Percentiles rank a stretch among this genome's conserved stretches.
phyloP scores from a whole-genome alignment of 495 filamentous ascomycete species.

The Rusavskia elegans region DNA sequence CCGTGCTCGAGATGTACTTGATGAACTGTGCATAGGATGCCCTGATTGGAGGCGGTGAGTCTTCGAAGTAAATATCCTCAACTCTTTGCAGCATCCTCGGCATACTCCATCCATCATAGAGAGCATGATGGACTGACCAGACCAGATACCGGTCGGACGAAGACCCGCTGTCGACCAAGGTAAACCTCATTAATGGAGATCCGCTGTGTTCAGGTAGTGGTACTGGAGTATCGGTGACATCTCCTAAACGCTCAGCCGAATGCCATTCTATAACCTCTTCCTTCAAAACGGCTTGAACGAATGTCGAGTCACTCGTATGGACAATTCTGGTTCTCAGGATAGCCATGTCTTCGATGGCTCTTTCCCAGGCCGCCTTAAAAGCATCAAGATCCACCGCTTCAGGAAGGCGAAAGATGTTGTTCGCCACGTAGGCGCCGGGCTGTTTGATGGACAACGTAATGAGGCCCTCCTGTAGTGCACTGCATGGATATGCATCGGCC shows the following conservation, averaged over 20 bases:
- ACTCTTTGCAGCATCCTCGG: constrained; percentile 39
- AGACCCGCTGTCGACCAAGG: constrained; percentile 20
- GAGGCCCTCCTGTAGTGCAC: constrained; percentile 53
- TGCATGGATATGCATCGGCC: constrained; percentile 49
- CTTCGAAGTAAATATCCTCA: constrained; percentile 26
- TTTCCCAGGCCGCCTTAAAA: constrained; percentile 40
- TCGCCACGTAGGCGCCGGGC: constrained; percentile 35
- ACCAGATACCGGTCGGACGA: constrained; percentile 30
- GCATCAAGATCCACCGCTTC: constrained; percentile 24
- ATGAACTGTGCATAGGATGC: constrained; percentile 28
- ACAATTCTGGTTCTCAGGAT: constrained; percentile 42
- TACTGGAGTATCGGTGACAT: constrained; percentile 27
- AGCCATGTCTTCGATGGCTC: constrained; percentile 27
- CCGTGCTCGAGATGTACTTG: constrained; percentile 20
- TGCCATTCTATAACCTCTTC: constrained; percentile 30
- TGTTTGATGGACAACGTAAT: constrained; percentile 43
- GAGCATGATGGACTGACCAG: constrained; percentile 49
- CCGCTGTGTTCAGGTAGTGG: constrained; percentile 35
- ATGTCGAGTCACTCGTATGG: constrained; percentile 27
- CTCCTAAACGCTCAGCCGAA: constrained; percentile 24
- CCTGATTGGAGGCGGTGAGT: constrained; percentile 3
- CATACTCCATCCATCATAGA: constrained; percentile 40
- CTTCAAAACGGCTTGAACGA: constrained; percentile 40
- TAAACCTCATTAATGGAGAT: constrained; percentile 37
- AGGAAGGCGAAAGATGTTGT: constrained; percentile 29